phyloP scores from a whole-genome alignment of 139 green algal genomes.

The Pleodorina starrii region DNA sequence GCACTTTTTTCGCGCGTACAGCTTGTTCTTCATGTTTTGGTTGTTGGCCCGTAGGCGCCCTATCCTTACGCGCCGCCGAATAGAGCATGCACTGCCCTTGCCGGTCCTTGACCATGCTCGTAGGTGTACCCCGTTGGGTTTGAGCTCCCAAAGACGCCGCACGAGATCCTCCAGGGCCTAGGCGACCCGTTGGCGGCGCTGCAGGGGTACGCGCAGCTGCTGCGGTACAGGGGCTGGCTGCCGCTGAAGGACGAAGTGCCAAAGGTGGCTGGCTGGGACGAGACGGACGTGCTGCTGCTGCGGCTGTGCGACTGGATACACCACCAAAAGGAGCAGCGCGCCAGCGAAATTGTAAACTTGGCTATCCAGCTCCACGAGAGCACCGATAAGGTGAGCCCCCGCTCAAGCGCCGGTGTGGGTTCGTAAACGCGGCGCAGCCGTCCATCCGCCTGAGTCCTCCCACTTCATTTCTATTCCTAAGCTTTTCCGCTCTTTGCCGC shows the following conservation, averaged over 20 bases:
- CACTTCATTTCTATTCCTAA: too few species aligned
- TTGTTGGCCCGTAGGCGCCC: too few species aligned
- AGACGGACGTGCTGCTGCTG: not conserved
- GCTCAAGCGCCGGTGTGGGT: too few species aligned
- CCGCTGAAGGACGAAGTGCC: not conserved
- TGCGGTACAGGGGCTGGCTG: not conserved
- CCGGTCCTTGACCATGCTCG: too few species aligned
- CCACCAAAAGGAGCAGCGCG: not conserved
- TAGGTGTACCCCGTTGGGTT: not conserved
- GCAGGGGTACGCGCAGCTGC: not conserved
- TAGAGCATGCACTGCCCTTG: too few species aligned
- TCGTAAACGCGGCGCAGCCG: too few species aligned
- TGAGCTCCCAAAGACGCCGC: not conserved
- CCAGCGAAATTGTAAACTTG: not conserved
- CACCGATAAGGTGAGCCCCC: slow-evolving; percentile 1
- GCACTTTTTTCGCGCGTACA: too few species aligned
- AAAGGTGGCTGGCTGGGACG: not conserved
- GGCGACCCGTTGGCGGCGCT: not conserved
- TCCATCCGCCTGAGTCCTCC: too few species aligned
- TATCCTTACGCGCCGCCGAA: too few species aligned
- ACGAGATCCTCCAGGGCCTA: not conserved
- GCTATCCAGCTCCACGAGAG: not conserved
- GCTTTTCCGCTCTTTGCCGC: too few species aligned
- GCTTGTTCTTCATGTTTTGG: too few species aligned
- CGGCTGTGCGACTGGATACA: not conserved